These are phyloP conservation scores for Endogone sp. DNA, from an alignment of 192 early-diverging fungal genomes.

Conservation along the genomic window DNA sequence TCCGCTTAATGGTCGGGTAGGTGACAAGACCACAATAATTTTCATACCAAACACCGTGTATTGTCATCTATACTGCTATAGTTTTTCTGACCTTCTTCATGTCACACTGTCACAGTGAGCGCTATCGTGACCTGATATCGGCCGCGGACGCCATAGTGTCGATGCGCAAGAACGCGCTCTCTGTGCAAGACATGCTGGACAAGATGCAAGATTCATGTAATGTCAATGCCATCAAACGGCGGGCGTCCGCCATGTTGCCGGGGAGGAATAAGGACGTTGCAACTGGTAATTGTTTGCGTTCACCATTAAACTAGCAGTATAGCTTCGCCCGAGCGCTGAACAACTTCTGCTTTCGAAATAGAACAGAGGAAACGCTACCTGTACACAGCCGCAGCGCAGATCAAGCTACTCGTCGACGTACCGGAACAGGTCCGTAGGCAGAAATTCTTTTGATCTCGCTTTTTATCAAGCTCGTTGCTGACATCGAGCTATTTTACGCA, in stretches of 20 bases:
- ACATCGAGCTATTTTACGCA: too few relatives aligned
- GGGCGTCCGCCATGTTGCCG: slow-evolving; percentile 8
- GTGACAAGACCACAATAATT: neutral
- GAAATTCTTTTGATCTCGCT: too few relatives aligned
- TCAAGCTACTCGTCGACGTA: slow-evolving; percentile 80
- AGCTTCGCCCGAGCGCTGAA: neutral
- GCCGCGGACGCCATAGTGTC: slow-evolving; percentile 75
- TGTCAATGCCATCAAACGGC: slow-evolving; percentile 45
- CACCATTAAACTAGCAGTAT: too few relatives aligned
- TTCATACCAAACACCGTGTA: neutral
- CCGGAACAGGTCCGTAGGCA: slow-evolving; percentile 70
- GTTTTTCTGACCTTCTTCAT: neutral
- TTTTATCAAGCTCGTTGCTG: neutral
- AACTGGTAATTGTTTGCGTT: slow-evolving; percentile 7
- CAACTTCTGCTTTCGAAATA: neutral
- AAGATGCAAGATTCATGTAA: slow-evolving; percentile 54
- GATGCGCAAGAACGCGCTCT: slow-evolving; percentile 58
- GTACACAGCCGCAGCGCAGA: slow-evolving; percentile 72
- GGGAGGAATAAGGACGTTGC: neutral
- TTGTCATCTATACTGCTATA: neutral
- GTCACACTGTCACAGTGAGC: slow-evolving; percentile 47
- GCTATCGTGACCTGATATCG: slow-evolving; percentile 81
- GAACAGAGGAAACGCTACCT: slow-evolving; percentile 54
- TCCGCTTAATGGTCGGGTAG: slow-evolving; percentile 85
- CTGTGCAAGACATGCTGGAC: slow-evolving; percentile 53